Conservation (phyloP, 192 early-diverging fungal genomes). For the Pecoramyces ruminantium region DNA sequence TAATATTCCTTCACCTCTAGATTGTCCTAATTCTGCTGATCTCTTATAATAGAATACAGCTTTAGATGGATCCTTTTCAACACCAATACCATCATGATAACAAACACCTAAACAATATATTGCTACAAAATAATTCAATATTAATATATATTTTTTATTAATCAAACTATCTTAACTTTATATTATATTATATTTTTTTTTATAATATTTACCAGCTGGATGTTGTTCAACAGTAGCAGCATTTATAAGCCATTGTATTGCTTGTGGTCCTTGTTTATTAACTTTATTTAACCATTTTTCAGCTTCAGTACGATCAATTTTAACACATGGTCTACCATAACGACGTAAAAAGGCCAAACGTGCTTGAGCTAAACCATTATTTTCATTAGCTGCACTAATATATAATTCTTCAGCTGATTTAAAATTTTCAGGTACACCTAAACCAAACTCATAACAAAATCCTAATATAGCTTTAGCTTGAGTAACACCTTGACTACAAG, state of each 20-base stretch:
- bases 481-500: slow-evolving; percentile 8
- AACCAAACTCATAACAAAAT: slow-evolving; percentile 70
- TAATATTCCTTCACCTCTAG: slow-evolving; percentile 47
- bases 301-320: slow-evolving; percentile 60
- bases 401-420: slow-evolving; percentile 48
- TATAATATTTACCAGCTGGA: too few species aligned
- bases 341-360: slow-evolving; percentile 58
- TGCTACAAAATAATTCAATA: too few species aligned
- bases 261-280: slow-evolving; percentile 20
- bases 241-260: too few species aligned
- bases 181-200: too few species aligned
- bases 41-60: slow-evolving; percentile 58
- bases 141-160: too few species aligned
- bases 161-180: too few species aligned
- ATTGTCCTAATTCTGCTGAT: slow-evolving; percentile 35
- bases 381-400: slow-evolving; percentile 35
- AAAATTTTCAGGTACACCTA: slow-evolving; percentile 45
- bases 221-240: too few species aligned
- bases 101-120: slow-evolving; percentile 50
- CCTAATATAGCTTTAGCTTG: slow-evolving; percentile 44
- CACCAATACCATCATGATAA: slow-evolving; percentile 62
- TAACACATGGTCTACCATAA: slow-evolving; percentile 66
- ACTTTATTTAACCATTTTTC: slow-evolving; percentile 57
- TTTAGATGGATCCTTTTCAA: slow-evolving; percentile 34
- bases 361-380: slow-evolving; percentile 44